These are phyloP conservation scores for Suillus occidentalis DNA, from an alignment of 768 basidiomycete species.

Conservation along the genomic window DNA sequence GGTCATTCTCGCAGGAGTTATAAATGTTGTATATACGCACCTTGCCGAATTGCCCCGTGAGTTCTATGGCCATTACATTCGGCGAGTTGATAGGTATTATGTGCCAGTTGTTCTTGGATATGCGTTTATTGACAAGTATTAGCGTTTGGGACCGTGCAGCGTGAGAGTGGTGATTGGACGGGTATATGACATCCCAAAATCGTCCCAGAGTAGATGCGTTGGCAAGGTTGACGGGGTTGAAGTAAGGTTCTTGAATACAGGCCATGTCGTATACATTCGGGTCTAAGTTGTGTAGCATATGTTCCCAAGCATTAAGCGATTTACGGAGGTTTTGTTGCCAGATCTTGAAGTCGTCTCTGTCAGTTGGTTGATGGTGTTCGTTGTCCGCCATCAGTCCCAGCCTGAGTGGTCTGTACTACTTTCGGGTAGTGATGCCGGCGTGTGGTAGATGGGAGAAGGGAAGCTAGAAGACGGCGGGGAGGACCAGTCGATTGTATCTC, in stretches of 20 bases:
- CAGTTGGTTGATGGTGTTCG: too few relatives aligned
- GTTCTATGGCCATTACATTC: background rate
- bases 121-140: background rate
- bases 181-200: constrained; percentile 28
- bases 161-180: background rate
- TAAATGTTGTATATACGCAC: background rate
- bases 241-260: constrained; percentile 39
- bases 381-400: too few relatives aligned
- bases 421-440: too few relatives aligned
- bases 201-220: constrained; percentile 13
- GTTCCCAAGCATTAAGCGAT: too few relatives aligned
- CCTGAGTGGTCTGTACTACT: too few relatives aligned
- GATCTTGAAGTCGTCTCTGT: too few relatives aligned
- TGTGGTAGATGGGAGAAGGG: too few relatives aligned
- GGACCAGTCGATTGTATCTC: too few relatives aligned
- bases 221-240: constrained; percentile 17
- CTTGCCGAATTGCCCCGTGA: background rate
- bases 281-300: background rate
- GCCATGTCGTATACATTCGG: constrained; percentile 25
- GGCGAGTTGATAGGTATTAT: background rate
- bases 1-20: too few relatives aligned
- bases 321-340: too few relatives aligned
- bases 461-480: too few relatives aligned
- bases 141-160: too few relatives aligned
- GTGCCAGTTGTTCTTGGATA: background rate